Conservation (phyloP, 768 basidiomycete species). For the Collybiopsis confluens region DNA sequence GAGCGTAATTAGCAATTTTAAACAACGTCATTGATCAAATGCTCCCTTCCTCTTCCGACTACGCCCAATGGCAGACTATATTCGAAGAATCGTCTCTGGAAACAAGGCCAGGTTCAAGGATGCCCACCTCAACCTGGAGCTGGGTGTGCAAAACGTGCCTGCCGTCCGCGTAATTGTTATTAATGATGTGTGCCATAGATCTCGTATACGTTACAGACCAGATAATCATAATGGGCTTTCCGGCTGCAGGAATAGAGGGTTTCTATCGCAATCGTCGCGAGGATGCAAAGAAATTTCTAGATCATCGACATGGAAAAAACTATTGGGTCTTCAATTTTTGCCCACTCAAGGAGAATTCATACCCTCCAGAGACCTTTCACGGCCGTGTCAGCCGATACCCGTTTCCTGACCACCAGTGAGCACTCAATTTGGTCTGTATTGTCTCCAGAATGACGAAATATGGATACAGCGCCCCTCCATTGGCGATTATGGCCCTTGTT, state of each 20-base stretch:
- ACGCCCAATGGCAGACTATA: conserved; percentile 52
- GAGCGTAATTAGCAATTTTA: too few species aligned
- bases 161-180: conserved; percentile 8
- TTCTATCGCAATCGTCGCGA: conserved; percentile 76
- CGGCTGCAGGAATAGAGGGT: conserved; percentile 73
- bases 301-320: conserved; percentile 66
- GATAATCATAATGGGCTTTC: conserved; percentile 81
- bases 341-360: conserved; percentile 76
- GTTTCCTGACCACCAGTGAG: conserved; percentile 88
- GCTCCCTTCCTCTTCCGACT: too few species aligned
- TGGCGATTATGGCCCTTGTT: conserved; percentile 67
- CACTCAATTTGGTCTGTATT: not conserved
- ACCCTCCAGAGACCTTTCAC: conserved; percentile 63
- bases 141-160: too few species aligned
- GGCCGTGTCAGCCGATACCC: conserved; percentile 80
- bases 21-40: too few species aligned
- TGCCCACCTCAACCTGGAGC: conserved; percentile 58
- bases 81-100: conserved; percentile 77
- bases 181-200: conserved; percentile 26
- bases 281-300: conserved; percentile 73
- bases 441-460: not conserved
- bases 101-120: conserved; percentile 77
- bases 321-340: conserved; percentile 92
- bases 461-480: conserved; percentile 61
- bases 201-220: conserved; percentile 70